Evolutionary conservation across 495 filamentous ascomycete species (phyloP), one percentile per base, ranked within the genome.

Genomic region (Annulohypoxylon bovei): DNA sequence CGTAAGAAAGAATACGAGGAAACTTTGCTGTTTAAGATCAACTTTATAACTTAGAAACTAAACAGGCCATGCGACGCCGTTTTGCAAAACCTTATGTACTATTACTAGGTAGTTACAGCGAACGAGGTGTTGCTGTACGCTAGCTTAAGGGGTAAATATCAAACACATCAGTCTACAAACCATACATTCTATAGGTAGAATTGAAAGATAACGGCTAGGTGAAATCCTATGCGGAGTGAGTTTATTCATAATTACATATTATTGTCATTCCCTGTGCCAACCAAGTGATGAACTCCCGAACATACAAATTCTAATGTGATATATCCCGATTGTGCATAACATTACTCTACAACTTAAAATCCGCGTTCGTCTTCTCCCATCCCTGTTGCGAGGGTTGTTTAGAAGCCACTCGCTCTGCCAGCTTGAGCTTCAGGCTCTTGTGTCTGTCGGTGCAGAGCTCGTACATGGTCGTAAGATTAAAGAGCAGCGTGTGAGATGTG

Each of bases 401-500:
- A 12, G 77, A 81, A 1, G 93, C 90, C 14, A 96, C 82, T 30
- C 82, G 86, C 74, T 92, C 90, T 6, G 91, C 88, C 22, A 98
- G 82, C 20, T 80, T 76, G 18, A 85, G 77, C 80, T 97, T 98
- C 72, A 90, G 77, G 14, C 82, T 83, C 50, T 83, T 80, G n/a
- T 90, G 84, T 65, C 85, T 85, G 62, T 98, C 94, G 1, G 90
- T 92, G 71, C 91, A 95, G 4, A 99, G 87, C 78, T 99, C 95
- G 75, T 97, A 99, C 70, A 97, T 86, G 0, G 95, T 98, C 14
- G 88, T 86, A 6, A 99, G 81, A 75, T 99, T 99, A 78, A 98
- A 99, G 1, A 93, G 85, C 16, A 96, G 76, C 7, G 90, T 91
- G 46, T 88, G 86, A 67, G 94, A 96, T 0, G 88, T 86, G 20